Conservation (phyloP, 345 rosid genomes). For the Dovyalis caffra region DNA sequence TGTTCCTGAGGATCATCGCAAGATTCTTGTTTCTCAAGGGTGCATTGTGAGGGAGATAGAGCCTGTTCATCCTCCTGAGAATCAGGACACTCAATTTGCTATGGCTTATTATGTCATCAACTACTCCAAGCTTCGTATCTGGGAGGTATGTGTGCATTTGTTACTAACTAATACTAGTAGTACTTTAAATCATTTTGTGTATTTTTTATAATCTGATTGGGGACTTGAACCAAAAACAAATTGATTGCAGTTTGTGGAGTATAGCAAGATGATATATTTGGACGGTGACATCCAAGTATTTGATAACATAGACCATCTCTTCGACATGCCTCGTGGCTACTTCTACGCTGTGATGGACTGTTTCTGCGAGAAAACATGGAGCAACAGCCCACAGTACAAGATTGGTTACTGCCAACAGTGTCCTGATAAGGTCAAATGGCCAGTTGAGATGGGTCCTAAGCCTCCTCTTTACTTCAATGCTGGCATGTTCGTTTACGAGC, state of each 20-base stretch:
- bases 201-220: too few species aligned
- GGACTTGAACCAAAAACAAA: too few species aligned
- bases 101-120: constrained; percentile 80
- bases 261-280: constrained; percentile 70
- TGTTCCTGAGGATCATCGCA: constrained; percentile 72
- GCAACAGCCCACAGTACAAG: constrained; percentile 52
- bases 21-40: constrained; percentile 60
- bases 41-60: constrained; percentile 63
- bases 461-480: constrained; percentile 79
- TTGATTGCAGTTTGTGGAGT: constrained; percentile 55
- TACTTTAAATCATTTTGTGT: too few species aligned
- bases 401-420: constrained; percentile 83
- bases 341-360: constrained; percentile 81
- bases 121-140: constrained; percentile 84
- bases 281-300: constrained; percentile 85
- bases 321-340: constrained; percentile 55
- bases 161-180: too few species aligned
- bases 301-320: constrained; percentile 67
- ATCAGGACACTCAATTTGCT: constrained; percentile 63
- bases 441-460: constrained; percentile 57
- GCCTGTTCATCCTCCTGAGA: constrained; percentile 69
- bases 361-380: constrained; percentile 78
- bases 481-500: constrained; percentile 78
- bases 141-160: constrained; percentile 68
- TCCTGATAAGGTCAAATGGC: constrained; percentile 60